A percentile compares a stretch with the other conserved stretches of the same genome.
Evolutionary conservation across 768 basidiomycete genomes (phyloP).

Genomic region (Panus rudis): DNA sequence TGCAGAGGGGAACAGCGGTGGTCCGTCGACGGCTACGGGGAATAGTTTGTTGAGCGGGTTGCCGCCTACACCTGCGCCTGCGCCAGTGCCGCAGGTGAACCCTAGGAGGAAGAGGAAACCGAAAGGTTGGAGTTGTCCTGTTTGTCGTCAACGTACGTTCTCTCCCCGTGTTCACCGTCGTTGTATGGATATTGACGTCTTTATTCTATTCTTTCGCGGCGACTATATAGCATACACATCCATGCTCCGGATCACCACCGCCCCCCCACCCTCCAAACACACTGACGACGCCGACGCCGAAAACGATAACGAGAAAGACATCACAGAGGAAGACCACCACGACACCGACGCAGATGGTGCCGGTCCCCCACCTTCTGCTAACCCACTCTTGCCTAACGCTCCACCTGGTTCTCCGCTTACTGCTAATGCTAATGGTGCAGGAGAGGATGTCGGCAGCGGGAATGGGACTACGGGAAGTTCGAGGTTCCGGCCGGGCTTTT

Average conservation of each 20-base stretch:
- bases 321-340: slow-evolving; percentile 14
- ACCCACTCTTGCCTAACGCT: slow-evolving; percentile 1
- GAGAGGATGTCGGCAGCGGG: no score
- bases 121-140: slow-evolving; percentile 97
- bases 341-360: slow-evolving; percentile 16
- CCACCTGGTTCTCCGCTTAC: slow-evolving; percentile 10
- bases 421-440: slow-evolving; percentile 14
- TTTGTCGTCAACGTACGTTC: slow-evolving; percentile 85
- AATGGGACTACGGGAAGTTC: no score
- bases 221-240: slow-evolving; percentile 71
- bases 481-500: slow-evolving; percentile 15
- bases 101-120: slow-evolving; percentile 82
- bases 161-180: slow-evolving; percentile 3
- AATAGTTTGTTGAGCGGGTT: no score
- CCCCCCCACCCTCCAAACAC: slow-evolving; percentile 41
- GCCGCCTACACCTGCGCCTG: slow-evolving; percentile 4
- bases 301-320: no score
- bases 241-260: slow-evolving; percentile 72
- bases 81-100: slow-evolving; percentile 18
- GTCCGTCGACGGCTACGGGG: not conserved
- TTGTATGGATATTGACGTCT: slow-evolving; percentile 1
- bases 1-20: slow-evolving; percentile 9
- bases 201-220: not conserved
- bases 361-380: slow-evolving; percentile 9
- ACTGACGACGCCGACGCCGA: not conserved